Conservation (phyloP, 352 stramenopile species). For the Phytophthora sp. region DNA sequence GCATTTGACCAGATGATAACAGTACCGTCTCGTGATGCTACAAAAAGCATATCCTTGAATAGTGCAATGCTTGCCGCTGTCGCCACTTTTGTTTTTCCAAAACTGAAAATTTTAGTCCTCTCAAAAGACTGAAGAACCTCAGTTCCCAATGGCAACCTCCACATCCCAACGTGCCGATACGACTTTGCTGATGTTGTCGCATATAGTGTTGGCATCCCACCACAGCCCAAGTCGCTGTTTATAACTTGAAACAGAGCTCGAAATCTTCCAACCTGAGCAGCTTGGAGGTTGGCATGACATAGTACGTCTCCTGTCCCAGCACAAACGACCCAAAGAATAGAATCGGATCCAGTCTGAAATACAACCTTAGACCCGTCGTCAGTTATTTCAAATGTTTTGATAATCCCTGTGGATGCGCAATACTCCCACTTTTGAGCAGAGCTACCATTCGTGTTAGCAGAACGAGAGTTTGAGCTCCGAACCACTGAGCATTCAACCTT, state of each 20-base stretch:
- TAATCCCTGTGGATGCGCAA: slow-evolving; percentile 7
- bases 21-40: slow-evolving; percentile 16
- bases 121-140: not conserved
- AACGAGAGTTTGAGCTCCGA: too few species aligned
- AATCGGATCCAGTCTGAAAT: slow-evolving; percentile 8
- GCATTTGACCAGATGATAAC: slow-evolving; percentile 20
- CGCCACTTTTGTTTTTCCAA: slow-evolving; percentile 8
- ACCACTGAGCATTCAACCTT: too few species aligned
- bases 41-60: slow-evolving; percentile 3
- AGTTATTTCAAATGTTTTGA: slow-evolving; percentile 16
- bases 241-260: slow-evolving; percentile 10
- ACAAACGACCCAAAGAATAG: slow-evolving; percentile 17
- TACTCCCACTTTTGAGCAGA: not conserved
- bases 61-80: slow-evolving; percentile 6
- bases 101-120: slow-evolving; percentile 3
- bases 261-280: not conserved
- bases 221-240: not conserved
- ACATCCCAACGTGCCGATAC: slow-evolving; percentile 17
- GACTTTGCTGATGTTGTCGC: slow-evolving; percentile 16
- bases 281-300: slow-evolving; percentile 6
- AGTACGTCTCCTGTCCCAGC: slow-evolving; percentile 18
- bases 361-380: slow-evolving; percentile 14
- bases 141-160: not conserved
- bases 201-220: slow-evolving; percentile 14
- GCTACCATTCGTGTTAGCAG: not conserved